Evolutionary conservation across 768 basidiomycete species (phyloP), one percentile per base, ranked within the genome.

Genomic region (Rhodotorula kratochvilovae): DNA sequence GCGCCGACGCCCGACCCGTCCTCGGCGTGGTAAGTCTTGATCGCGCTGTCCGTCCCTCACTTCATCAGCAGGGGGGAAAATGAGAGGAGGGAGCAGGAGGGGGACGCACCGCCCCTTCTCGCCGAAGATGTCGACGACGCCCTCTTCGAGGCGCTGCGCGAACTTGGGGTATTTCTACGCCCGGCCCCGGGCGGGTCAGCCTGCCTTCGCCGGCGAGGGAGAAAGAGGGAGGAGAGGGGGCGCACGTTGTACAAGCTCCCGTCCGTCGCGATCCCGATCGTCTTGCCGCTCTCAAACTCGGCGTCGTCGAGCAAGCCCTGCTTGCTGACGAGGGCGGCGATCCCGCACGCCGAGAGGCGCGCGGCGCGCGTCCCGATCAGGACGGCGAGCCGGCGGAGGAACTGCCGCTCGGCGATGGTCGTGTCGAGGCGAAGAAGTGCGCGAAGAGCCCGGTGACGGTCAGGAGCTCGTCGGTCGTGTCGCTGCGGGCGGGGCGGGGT

Each of bases 371-470:
- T 85, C 33, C 70, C 70, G 57, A 71, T 71, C 42, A 71, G 70
- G 36, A 67, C 65, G 13, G 70, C 70, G 35, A 71, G 66, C 36
- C 91, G 89, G 61, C 91, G 87, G 89, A 99, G 95, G 84, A 99
- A 98, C 79, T 95, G 90, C 35, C 95, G 89, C 81, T 99, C 95
- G 13, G 92, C 91, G 39, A 94, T 84, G 2, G 95, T 98, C 35
- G 96, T 97, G 82, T 97, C 94, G 54, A 98, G 83, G 90, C 90
- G 79, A 93, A 98, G 85, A 97, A 97, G 83, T 98, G 91, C 13
- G 89, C 87, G 83, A 99, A 97, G 77, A 99, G 92, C 58, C 95
- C 95, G 78, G 96, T 91, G 79, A 93, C 87, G 87, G 95, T 96
- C 61, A 98, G 85, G 57, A 95, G 87, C 77, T 99, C 95, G 78